Evolutionary conservation across 768 basidiomycete genomes (phyloP).

Genomic region (Crepidotus variabilis): DNA sequence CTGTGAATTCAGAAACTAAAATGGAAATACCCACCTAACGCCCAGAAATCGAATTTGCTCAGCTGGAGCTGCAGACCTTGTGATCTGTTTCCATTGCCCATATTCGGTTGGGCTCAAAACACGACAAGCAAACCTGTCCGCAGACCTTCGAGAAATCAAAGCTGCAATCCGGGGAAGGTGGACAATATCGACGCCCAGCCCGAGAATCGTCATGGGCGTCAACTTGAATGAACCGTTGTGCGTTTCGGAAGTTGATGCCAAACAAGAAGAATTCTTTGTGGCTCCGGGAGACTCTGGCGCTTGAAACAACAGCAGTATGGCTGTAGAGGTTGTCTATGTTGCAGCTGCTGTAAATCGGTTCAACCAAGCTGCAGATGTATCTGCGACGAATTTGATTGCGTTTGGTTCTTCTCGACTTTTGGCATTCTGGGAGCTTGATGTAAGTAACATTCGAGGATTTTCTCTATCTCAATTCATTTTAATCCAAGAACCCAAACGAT

Average conservation of each 20-base stretch:
- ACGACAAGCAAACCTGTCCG: constrained; percentile 47
- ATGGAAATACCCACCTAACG: constrained; percentile 49
- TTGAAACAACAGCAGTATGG: constrained; percentile 13
- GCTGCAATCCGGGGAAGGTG: constrained; percentile 61
- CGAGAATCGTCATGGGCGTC: constrained; percentile 56
- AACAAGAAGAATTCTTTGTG: constrained; percentile 1
- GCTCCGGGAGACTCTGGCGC: background rate
- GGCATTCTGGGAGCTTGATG: constrained; percentile 41
- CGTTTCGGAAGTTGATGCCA: constrained; percentile 11
- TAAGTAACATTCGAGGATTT: constrained; percentile 18
- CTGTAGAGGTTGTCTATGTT: constrained; percentile 34
- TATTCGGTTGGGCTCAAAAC: constrained; percentile 58
- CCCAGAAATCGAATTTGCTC: constrained; percentile 52
- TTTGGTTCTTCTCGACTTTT: constrained; percentile 46
- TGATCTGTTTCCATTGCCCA: constrained; percentile 32
- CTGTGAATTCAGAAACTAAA: constrained; percentile 12
- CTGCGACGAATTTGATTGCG: constrained; percentile 34
- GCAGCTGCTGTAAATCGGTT: constrained; percentile 47
- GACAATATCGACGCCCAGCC: constrained; percentile 75
- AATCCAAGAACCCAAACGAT: constrained; percentile 25
- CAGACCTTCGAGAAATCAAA: constrained; percentile 46
- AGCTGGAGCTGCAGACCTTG: constrained; percentile 12
- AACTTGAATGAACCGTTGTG: background rate
- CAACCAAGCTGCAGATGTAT: constrained; percentile 45
- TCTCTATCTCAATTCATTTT: background rate